Percentiles rank a stretch among this genome's conserved stretches.
These are phyloP conservation scores for Xylariales sp. DNA, from an alignment of 2,329 filamentous ascomycete genomes.

Conservation along the genomic window DNA sequence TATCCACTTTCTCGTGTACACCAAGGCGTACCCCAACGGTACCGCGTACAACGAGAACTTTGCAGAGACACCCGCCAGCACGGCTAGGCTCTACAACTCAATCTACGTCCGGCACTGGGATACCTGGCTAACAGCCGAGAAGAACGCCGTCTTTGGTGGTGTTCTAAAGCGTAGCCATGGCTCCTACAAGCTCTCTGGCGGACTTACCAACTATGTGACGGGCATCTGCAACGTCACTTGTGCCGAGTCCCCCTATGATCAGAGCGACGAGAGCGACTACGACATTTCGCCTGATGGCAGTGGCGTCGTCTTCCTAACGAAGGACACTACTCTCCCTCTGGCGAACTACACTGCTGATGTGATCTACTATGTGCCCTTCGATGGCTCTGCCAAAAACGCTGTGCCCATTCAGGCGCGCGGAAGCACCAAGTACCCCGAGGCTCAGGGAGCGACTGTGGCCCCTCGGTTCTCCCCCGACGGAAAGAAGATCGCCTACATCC, in stretches of 20 bases:
- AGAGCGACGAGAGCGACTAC: constrained; percentile 68
- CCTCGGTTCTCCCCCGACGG: constrained; percentile 68
- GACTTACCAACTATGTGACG: constrained; percentile 52
- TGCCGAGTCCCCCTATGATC: constrained; percentile 60
- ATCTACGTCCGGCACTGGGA: constrained; percentile 72
- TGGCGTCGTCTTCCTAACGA: constrained; percentile 65
- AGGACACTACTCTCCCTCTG: constrained; percentile 64
- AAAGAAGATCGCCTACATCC: constrained; percentile 67
- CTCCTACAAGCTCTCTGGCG: constrained; percentile 47
- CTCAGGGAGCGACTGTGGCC: constrained; percentile 51
- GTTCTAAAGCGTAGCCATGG: constrained; percentile 54
- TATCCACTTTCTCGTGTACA: constrained; percentile 58
- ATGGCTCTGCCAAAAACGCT: constrained; percentile 48
- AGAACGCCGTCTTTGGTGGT: constrained; percentile 70
- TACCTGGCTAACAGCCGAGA: constrained; percentile 64
- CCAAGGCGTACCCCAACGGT: constrained; percentile 67
- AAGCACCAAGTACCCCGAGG: constrained; percentile 47
- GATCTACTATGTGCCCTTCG: constrained; percentile 52
- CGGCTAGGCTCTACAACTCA: constrained; percentile 66
- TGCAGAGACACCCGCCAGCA: constrained; percentile 58
- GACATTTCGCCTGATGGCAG: constrained; percentile 62
- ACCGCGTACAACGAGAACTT: constrained; percentile 66
- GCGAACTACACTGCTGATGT: constrained; percentile 62
- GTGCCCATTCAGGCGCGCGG: constrained; percentile 51
- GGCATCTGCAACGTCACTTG: constrained; percentile 51